A percentile compares a stretch with the other conserved stretches of the same genome.
Conservation (phyloP, 2,329 filamentous ascomycete genomes). For the Penicillium sp. region DNA sequence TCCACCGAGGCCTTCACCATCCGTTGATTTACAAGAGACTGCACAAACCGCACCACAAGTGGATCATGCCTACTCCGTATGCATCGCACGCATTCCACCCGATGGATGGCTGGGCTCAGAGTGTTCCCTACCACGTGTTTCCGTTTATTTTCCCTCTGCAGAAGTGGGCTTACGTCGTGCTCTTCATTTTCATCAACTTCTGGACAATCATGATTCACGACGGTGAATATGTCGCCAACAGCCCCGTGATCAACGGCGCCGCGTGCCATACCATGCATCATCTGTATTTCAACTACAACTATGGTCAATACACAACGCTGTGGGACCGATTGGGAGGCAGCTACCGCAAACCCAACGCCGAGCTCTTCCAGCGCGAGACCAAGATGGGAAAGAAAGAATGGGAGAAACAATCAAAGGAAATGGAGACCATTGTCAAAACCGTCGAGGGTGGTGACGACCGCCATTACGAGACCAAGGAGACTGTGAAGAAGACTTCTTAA, state of each 20-base stretch:
- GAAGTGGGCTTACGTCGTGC: conserved; percentile 78
- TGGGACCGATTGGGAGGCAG: conserved; percentile 87
- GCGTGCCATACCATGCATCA: conserved; percentile 94
- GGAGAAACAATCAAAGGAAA: conserved; percentile 70
- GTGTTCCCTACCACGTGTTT: conserved; percentile 87
- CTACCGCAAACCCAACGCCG: conserved; percentile 79
- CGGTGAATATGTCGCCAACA: conserved; percentile 88
- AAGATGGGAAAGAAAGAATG: conserved; percentile 82
- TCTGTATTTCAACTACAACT: conserved; percentile 84
- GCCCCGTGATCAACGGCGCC: conserved; percentile 87
- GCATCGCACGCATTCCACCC: conserved; percentile 95
- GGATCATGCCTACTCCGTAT: conserved; percentile 96
- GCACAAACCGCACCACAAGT: conserved; percentile 98
- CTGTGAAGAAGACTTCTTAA: conserved; percentile 30
- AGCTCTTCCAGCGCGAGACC: conserved; percentile 76
- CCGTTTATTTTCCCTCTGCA: conserved; percentile 90
- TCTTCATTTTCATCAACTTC: conserved; percentile 91
- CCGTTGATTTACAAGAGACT: conserved; percentile 77
- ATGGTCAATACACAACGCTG: conserved; percentile 87
- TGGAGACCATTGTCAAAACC: conserved; percentile 70
- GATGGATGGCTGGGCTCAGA: conserved; percentile 83
- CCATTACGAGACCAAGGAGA: conserved; percentile 32
- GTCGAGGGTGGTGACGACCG: conserved; percentile 60
- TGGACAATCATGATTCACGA: conserved; percentile 98
- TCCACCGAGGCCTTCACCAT: conserved; percentile 81